These are phyloP conservation scores for Warburgia ugandensis DNA, from an alignment of 164 flowering plant species.

Conservation along the genomic window DNA sequence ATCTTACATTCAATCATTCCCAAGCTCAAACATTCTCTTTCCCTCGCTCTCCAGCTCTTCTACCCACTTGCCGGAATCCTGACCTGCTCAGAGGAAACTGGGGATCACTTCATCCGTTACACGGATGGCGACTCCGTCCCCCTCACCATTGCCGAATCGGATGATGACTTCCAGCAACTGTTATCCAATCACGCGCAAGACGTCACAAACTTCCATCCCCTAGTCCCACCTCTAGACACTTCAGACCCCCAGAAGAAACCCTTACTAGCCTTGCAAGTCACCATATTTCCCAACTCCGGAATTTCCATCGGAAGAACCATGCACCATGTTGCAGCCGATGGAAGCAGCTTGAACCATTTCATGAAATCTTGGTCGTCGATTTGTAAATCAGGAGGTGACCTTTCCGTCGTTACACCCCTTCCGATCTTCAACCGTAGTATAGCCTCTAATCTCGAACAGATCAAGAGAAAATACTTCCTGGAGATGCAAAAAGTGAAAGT, in stretches of 20 bases:
- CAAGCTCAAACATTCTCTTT: slow-evolving; percentile 27
- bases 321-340: slow-evolving; percentile 11
- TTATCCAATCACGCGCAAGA: neutral
- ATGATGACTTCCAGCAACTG: slow-evolving; percentile 4
- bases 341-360: slow-evolving; percentile 8
- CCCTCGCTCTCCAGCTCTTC: slow-evolving; percentile 32
- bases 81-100: slow-evolving; percentile 22
- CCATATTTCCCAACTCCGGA: slow-evolving; percentile 14
- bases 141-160: slow-evolving; percentile 10
- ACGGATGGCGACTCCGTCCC: slow-evolving; percentile 23
- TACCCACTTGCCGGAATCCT: too few relatives aligned
- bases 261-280: slow-evolving; percentile 11
- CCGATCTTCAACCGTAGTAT: slow-evolving; percentile 4
- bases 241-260: neutral
- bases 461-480: neutral
- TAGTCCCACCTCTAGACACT: slow-evolving; percentile 2
- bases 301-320: slow-evolving; percentile 10
- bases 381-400: slow-evolving; percentile 3
- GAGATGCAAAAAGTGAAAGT: neutral
- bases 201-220: neutral
- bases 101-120: slow-evolving; percentile 17
- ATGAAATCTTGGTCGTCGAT: slow-evolving; percentile 15
- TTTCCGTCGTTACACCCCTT: neutral
- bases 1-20: slow-evolving; percentile 17
- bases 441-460: neutral